Conservation (phyloP, 768 basidiomycete species). For the Gautieria morchelliformis region DNA sequence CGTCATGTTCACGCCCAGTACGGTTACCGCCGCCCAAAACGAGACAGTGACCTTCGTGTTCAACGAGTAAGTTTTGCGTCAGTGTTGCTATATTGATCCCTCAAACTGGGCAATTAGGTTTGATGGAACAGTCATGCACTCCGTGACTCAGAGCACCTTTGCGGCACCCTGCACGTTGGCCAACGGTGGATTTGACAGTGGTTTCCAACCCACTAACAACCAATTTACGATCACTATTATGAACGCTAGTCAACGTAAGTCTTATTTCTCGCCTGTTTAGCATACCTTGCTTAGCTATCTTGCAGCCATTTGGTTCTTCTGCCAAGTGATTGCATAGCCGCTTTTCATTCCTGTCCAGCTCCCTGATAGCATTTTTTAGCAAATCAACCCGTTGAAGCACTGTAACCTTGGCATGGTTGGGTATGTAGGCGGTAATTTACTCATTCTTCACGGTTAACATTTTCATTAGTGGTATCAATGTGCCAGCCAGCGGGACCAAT, state of each 20-base stretch:
- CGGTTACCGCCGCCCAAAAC: conserved; percentile 5
- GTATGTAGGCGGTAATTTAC: conserved; percentile 8
- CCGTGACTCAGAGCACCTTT: conserved; percentile 43
- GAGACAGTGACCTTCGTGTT: neutral
- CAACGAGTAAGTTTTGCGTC: neutral
- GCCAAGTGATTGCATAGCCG: conserved; percentile 24
- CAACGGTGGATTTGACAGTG: conserved; percentile 43
- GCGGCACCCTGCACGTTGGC: conserved; percentile 34
- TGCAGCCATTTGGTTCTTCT: conserved; percentile 49
- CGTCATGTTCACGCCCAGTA: conserved; percentile 15
- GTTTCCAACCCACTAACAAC: conserved; percentile 30
- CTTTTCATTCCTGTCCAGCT: neutral
- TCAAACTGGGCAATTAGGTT: too few relatives aligned
- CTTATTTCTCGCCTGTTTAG: neutral
- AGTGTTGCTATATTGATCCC: too few relatives aligned
- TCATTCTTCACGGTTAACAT: neutral
- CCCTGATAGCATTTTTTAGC: conserved; percentile 3
- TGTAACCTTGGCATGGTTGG: conserved; percentile 46
- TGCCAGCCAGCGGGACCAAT: conserved; percentile 18
- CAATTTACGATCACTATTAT: conserved; percentile 41
- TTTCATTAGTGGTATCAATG: conserved; percentile 31
- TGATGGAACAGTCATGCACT: conserved; percentile 40
- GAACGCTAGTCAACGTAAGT: conserved; percentile 35
- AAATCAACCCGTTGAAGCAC: conserved; percentile 20
- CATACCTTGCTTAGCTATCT: neutral